These are phyloP conservation scores for Pseudonectria foliicola DNA, from an alignment of 2,329 filamentous ascomycete genomes.

Conservation along the genomic window DNA sequence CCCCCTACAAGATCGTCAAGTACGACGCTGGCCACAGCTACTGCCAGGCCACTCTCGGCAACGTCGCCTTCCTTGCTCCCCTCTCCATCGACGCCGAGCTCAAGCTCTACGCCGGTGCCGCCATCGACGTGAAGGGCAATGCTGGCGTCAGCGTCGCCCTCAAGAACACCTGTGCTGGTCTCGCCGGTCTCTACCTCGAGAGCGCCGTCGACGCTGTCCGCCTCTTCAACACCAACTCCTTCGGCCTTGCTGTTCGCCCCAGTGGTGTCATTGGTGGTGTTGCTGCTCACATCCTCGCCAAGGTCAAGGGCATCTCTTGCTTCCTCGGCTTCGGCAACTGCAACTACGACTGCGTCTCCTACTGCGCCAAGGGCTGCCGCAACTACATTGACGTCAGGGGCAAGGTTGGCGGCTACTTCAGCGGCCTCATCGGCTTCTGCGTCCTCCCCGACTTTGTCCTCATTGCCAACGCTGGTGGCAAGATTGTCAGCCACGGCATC, in stretches of 20 bases:
- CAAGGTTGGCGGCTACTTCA: slow-evolving; percentile 4
- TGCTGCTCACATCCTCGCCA: slow-evolving; percentile 17
- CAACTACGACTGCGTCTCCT: slow-evolving; percentile 32
- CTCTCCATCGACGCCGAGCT: slow-evolving; percentile 21
- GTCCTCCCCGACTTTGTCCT: slow-evolving; percentile 26
- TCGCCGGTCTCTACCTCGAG: slow-evolving; percentile 27
- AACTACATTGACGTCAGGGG: slow-evolving; percentile 29
- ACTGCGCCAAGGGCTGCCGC: slow-evolving; percentile 30
- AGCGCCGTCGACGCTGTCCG: slow-evolving; percentile 24
- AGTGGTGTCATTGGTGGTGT: slow-evolving; percentile 21
- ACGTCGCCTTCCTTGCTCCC: slow-evolving; percentile 28
- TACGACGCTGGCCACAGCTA: slow-evolving; percentile 28
- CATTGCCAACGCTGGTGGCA: slow-evolving; percentile 18
- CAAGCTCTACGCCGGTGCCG: slow-evolving; percentile 16
- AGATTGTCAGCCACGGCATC: slow-evolving; percentile 20
- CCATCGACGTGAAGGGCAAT: slow-evolving; percentile 17
- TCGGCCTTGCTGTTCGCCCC: slow-evolving; percentile 22
- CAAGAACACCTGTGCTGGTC: slow-evolving; percentile 26
- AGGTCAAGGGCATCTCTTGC: slow-evolving; percentile 21
- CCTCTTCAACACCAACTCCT: slow-evolving; percentile 31
- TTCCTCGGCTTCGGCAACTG: slow-evolving; percentile 25
- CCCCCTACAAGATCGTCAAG: slow-evolving; percentile 28
- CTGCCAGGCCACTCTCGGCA: slow-evolving; percentile 28
- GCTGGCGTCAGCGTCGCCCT: slow-evolving; percentile 23
- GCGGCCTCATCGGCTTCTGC: slow-evolving; percentile 25